Conservation (phyloP, 2,329 filamentous ascomycete genomes). For the Calcarisporium arbuscula region DNA sequence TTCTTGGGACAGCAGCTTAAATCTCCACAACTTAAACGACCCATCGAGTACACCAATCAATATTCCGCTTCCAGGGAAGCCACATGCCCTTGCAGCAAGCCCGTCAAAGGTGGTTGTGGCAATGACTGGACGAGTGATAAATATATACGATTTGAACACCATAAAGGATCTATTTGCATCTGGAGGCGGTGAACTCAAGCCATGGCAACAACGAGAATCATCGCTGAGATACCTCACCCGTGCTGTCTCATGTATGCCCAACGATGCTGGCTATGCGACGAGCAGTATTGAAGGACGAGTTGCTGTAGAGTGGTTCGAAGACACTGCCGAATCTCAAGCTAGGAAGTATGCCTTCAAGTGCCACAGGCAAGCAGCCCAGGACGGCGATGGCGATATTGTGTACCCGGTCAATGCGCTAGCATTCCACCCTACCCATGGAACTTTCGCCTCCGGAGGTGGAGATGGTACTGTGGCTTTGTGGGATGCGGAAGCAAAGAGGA, state of each 20-base stretch:
- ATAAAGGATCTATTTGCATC: slow-evolving; percentile 49
- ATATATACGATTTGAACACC: slow-evolving; percentile 83
- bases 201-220: slow-evolving; percentile 91
- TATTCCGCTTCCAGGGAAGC: slow-evolving; percentile 74
- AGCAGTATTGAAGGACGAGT: slow-evolving; percentile 92
- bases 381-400: slow-evolving; percentile 67
- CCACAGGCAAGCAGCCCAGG: slow-evolving; percentile 68
- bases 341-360: slow-evolving; percentile 99
- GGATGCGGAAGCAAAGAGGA: slow-evolving; percentile 85
- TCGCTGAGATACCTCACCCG: slow-evolving; percentile 95
- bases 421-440: slow-evolving; percentile 78
- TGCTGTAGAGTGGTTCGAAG: slow-evolving; percentile 97
- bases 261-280: slow-evolving; percentile 88
- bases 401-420: slow-evolving; percentile 87
- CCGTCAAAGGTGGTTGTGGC: slow-evolving; percentile 82
- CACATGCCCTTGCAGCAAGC: slow-evolving; percentile 77
- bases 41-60: slow-evolving; percentile 50
- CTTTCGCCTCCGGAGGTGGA: slow-evolving; percentile 83
- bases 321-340: slow-evolving; percentile 76
- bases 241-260: slow-evolving; percentile 91
- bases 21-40: slow-evolving; percentile 65
- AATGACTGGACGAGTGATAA: slow-evolving; percentile 88
- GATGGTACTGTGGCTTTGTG: slow-evolving; percentile 89
- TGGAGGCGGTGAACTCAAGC: slow-evolving; percentile 50
- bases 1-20: slow-evolving; percentile 89